Percentiles rank a stretch among this genome's conserved stretches.
phyloP scores from a whole-genome alignment of 805 yeast genomes.

The Brettanomyces anomalus region DNA sequence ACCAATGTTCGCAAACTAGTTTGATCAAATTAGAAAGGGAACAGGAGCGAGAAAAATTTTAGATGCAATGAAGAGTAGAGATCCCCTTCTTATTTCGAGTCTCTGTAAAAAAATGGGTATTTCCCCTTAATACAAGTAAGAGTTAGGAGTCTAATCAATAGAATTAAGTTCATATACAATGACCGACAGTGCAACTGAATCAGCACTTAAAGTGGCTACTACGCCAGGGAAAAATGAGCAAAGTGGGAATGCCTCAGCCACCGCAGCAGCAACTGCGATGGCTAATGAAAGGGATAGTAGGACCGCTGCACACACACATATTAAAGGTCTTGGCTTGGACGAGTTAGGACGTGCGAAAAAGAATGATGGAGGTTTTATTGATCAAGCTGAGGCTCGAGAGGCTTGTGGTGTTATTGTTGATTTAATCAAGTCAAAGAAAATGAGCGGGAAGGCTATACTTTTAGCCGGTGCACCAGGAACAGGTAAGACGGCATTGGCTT shows the following conservation, averaged over 20 bases:
- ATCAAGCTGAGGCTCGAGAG: constrained; percentile 87
- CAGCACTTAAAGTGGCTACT: too few relatives aligned
- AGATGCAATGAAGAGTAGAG: too few relatives aligned
- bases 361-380: constrained; percentile 92
- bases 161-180: background rate
- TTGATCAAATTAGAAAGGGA: too few relatives aligned
- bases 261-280: constrained; percentile 6
- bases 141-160: too few relatives aligned
- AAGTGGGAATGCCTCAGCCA: background rate
- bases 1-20: background rate
- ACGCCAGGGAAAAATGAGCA: background rate
- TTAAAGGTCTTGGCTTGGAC: constrained; percentile 93
- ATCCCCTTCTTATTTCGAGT: too few relatives aligned
- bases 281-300: constrained; percentile 13
- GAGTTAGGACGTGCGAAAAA: constrained; percentile 79
- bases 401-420: constrained; percentile 93
- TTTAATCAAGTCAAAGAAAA: constrained; percentile 88
- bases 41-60: too few relatives aligned
- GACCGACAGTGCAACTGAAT: background rate
- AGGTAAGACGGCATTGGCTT: constrained; percentile 97
- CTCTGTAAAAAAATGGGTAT: too few relatives aligned
- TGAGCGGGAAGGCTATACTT: constrained; percentile 93
- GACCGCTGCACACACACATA: constrained; percentile 94
- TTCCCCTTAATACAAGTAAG: too few relatives aligned
- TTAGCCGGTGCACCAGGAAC: constrained; percentile 98